Base-by-base conservation (phyloP, 768 basidiomycete species). In the Strobilomyces confusus region DNA sequence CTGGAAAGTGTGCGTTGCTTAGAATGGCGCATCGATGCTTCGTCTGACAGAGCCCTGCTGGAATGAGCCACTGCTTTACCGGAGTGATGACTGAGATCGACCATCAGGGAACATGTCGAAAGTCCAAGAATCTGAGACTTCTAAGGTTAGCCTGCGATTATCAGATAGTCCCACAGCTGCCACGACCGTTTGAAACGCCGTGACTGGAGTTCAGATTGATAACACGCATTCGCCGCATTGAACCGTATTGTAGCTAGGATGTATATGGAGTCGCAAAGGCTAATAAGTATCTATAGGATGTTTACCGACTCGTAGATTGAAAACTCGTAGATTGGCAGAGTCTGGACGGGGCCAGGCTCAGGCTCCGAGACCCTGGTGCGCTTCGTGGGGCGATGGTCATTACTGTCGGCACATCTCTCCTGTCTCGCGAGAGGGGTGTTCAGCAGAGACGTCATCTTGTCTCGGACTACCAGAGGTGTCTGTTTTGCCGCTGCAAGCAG, bases 1-100 rank as follows among this genome's bases (percentile, higher is more conserved):
- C 75, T 80, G 13, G 80, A 74, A 13, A 63, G 49, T 1, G 59
- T 52, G 34, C 68, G 68, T 15, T 56, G 62, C 50, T 65, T 69
- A 30, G 51, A 55, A 20, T 51, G 23, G 20, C 61, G 65, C 56
- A 59, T 53, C 30, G 36, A 17, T 11, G 11, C 38, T 38, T 64
- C 63, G n/a, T 59, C 56, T 36, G 20, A 44, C 23, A 29, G 34
- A 7, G 15, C 34, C 8, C 17, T 36, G 34, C 34, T 36, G 34
- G 15, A 15, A 4, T 15, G 34, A 15, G 17, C 34, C 1, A 5
- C 17, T 36, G 34, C 15, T 36, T 15, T 36, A 17, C 34, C 34
- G 17, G 34, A n/a, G 14, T 36, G 34, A 15, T 36, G 34, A 36
- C n/a, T n/a, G n/a, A 17, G 34, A 36, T 36, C 34, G 34, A 36